These are phyloP conservation scores for Dictyostelium brefeldianum DNA, from an alignment of 78 protist genomes.

Conservation along the genomic window DNA sequence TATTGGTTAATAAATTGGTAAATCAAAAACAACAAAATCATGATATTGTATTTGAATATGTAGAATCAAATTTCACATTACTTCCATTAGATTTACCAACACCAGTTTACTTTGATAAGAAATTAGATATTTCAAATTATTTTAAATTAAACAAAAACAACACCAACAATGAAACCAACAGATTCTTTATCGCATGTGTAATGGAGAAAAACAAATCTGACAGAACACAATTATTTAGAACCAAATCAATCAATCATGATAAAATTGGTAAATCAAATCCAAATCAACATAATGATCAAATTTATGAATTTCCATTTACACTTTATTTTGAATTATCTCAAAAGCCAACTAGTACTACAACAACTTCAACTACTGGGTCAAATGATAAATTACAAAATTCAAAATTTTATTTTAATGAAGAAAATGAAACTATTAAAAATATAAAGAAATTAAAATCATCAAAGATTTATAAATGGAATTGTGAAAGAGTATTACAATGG, in stretches of 20 bases:
- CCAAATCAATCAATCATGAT: not conserved
- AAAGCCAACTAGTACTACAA: not conserved
- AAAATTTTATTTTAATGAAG: not conserved
- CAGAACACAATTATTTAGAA: not conserved
- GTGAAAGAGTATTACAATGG: constrained; percentile 8
- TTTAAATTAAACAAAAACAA: not conserved
- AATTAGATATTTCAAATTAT: not conserved
- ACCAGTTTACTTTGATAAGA: not conserved
- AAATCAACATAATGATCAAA: not conserved
- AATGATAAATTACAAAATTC: too few relatives aligned
- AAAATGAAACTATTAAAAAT: not conserved
- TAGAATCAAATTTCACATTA: not conserved
- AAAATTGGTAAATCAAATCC: not conserved
- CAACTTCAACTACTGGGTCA: too few relatives aligned
- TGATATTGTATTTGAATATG: too few relatives aligned
- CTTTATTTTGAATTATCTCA: not conserved
- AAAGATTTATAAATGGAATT: not conserved
- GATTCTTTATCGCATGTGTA: not conserved
- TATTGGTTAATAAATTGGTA: not conserved
- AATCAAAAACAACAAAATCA: not conserved
- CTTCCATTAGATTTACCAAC: not conserved
- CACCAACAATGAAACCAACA: not conserved
- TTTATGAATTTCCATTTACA: not conserved
- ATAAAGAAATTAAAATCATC: not conserved
- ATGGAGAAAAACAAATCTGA: not conserved